Percentiles rank a stretch among this genome's conserved stretches.
These are phyloP conservation scores for Helotiales sp. DNA, from an alignment of 2,329 filamentous ascomycete genomes.

Conservation along the genomic window DNA sequence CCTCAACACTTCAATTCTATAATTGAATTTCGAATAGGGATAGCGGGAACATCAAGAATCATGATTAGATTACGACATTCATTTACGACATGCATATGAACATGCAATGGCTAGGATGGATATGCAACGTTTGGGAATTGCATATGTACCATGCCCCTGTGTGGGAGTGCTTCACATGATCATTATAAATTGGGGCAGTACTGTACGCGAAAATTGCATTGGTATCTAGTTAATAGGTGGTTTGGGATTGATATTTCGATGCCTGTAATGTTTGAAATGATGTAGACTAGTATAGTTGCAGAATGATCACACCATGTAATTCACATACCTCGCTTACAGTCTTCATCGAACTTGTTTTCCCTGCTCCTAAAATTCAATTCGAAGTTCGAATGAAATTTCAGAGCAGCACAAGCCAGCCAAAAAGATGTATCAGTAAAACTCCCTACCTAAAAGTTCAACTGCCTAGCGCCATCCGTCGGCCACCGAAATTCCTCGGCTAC, in stretches of 20 bases:
- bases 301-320: not conserved
- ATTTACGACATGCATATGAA: not conserved
- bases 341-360: not conserved
- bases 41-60: not conserved
- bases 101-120: not conserved
- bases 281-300: not conserved
- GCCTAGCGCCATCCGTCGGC: not conserved
- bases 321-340: not conserved
- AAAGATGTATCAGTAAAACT: no score
- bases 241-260: not conserved
- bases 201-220: not conserved
- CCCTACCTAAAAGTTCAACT: not conserved
- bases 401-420: no score
- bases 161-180: not conserved
- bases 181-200: not conserved
- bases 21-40: conserved; percentile 9
- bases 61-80: conserved; percentile 4
- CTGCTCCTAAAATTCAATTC: no score
- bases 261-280: conserved; percentile 1
- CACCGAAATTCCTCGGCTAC: not conserved
- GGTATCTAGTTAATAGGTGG: conserved; percentile 2
- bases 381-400: no score
- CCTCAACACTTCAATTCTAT: conserved; percentile 6
- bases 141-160: not conserved
- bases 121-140: not conserved